Evolutionary conservation across 139 green algal species (phyloP).

Genomic region (Spirogloea muscicola): DNA sequence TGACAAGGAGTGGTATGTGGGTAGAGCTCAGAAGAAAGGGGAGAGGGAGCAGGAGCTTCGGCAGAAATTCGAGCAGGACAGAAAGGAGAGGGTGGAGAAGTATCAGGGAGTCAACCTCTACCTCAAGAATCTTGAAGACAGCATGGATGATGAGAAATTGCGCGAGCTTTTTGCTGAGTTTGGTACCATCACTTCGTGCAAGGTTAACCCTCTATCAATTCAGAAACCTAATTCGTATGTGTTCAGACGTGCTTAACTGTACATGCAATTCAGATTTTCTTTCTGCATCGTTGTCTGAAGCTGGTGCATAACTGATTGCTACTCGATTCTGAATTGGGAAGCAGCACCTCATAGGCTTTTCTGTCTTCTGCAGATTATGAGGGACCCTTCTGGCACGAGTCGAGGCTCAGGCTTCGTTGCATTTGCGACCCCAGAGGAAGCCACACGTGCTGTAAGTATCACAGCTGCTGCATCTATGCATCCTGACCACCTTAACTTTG

Average conservation of each 20-base stretch:
- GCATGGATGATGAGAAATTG: slow-evolving; percentile 56
- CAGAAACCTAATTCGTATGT: no score
- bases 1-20: slow-evolving; percentile 54
- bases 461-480: slow-evolving; percentile 10
- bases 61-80: slow-evolving; percentile 53
- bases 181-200: slow-evolving; percentile 59
- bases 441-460: slow-evolving; percentile 46
- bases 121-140: slow-evolving; percentile 63
- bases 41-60: slow-evolving; percentile 55
- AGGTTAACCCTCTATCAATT: slow-evolving; percentile 24
- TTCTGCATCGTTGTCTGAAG: background rate
- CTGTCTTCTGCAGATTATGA: slow-evolving; percentile 44
- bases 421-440: slow-evolving; percentile 57
- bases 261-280: background rate
- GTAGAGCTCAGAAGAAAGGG: slow-evolving; percentile 59
- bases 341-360: background rate
- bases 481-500: slow-evolving; percentile 7
- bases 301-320: background rate
- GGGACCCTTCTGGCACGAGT: slow-evolving; percentile 31
- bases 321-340: background rate
- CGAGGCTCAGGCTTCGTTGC: slow-evolving; percentile 56
- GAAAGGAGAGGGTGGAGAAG: slow-evolving; percentile 51
- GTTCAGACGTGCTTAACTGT: background rate
- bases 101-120: slow-evolving; percentile 56
- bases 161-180: slow-evolving; percentile 56